Percentiles rank a stretch among this genome's conserved stretches.
Conservation (phyloP, 2,329 filamentous ascomycete genomes). For the Colletotrichum euphorbiae region DNA sequence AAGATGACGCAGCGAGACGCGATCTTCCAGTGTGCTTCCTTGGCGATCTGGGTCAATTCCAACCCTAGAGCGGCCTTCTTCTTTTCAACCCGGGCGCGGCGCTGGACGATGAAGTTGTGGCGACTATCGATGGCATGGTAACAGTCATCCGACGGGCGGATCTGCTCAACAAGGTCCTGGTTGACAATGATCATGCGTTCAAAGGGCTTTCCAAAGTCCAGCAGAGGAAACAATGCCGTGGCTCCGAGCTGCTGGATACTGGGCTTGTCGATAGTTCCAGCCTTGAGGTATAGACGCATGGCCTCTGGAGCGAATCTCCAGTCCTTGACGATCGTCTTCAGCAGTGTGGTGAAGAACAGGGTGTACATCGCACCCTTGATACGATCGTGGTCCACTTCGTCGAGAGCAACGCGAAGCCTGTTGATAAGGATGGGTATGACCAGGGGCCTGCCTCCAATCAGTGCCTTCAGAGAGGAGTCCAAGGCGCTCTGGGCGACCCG, state of each 20-base stretch:
- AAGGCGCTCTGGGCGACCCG: conserved; percentile 90
- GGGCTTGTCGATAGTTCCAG: conserved; percentile 89
- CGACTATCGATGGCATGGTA: conserved; percentile 71
- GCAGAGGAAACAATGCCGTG: conserved; percentile 83
- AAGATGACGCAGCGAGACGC: conserved; percentile 90
- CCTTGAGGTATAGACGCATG: conserved; percentile 89
- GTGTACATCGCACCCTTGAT: conserved; percentile 97
- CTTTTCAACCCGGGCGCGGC: conserved; percentile 81
- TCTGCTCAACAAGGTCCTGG: conserved; percentile 74
- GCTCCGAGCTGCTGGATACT: conserved; percentile 92
- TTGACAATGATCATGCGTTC: conserved; percentile 89
- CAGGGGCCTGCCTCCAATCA: conserved; percentile 87
- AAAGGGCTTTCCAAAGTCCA: conserved; percentile 91
- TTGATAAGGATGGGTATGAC: conserved; percentile 90
- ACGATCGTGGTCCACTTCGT: conserved; percentile 83
- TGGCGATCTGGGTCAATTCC: conserved; percentile 82
- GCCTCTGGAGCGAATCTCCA: conserved; percentile 96
- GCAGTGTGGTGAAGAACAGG: conserved; percentile 86
- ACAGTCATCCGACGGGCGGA: conserved; percentile 77
- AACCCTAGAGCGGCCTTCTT: conserved; percentile 85
- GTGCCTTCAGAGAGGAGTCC: conserved; percentile 91
- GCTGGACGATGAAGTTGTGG: conserved; percentile 78
- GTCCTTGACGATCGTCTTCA: conserved; percentile 88
- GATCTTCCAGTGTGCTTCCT: conserved; percentile 94
- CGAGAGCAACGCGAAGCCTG: conserved; percentile 81